These are phyloP conservation scores for Eruca vesicaria DNA, from an alignment of 441 rosid species.

Conservation along the genomic window DNA sequence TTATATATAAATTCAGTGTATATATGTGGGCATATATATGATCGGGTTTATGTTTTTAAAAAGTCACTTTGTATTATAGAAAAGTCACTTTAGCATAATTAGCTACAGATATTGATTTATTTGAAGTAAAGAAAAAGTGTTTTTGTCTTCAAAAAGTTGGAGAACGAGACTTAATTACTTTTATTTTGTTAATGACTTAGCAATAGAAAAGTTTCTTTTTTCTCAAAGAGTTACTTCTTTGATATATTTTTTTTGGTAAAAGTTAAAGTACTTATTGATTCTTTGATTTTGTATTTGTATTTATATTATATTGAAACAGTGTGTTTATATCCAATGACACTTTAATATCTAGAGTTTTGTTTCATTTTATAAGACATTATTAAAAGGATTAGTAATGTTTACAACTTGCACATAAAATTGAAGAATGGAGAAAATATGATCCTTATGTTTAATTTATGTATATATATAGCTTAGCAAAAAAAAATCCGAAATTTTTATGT, in stretches of 20 bases:
- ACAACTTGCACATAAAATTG: neutral
- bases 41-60: neutral
- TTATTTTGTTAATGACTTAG: neutral
- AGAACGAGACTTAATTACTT: neutral
- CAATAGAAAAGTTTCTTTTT: neutral
- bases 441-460: no score
- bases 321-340: neutral
- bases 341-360: neutral
- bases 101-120: neutral
- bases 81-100: neutral
- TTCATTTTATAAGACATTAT: neutral
- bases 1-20: slow-evolving; percentile 3
- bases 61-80: no score
- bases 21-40: neutral
- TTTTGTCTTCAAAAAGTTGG: neutral
- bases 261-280: no score
- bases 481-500: neutral
- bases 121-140: neutral
- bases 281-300: neutral
- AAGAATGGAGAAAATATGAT: no score
- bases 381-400: neutral
- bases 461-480: no score
- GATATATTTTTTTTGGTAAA: no score
- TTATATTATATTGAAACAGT: neutral
- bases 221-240: neutral